Base-by-base conservation (phyloP, 371 early-diverging fungal species). In the Mucor piriformis region DNA sequence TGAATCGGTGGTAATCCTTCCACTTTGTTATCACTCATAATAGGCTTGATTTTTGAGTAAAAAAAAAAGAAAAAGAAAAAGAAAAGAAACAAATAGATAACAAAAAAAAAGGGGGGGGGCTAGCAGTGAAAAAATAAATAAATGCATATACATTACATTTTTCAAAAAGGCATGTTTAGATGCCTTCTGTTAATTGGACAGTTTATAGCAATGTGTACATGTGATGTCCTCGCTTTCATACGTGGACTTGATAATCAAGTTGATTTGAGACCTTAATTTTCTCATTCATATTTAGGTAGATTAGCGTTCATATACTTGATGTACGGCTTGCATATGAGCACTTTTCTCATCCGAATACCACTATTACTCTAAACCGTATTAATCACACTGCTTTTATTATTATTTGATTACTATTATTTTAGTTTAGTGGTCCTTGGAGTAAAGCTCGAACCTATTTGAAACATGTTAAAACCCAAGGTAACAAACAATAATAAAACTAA, bases 381-480 rank as follows among this genome's bases (percentile, higher is more conserved):
- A n/a, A 40, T 6, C 8, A 18, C 42, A 20, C 16, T 18, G 18
- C n/a, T 13, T 37, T 37, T 37, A 3, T 13, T 37, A 37, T 37
- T 46, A 46, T 25, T 46, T n/a, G n/a, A n/a, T n/a, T n/a, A n/a
- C n/a, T n/a, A n/a, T n/a, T n/a, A n/a, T 11, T 40, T 6, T 25
- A 40, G 18, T 24, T 53, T 54, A 61, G 32, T 61, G 62, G 13
- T 61, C 54, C 18, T 67, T 54, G 37, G 64, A 23, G 35, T 64
- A 59, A 40, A 69, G 57, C 21, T 69, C 64, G 32, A 69, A 69
- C 42, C 42, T 42, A 40, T 5, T 18, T 18, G 10, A 18, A 38
- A 38, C 16, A 15, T 38, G 38, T 38, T 38, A 38, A 3, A 15
- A 38, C 15, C 15, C n/a, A 15, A 13, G 5, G 13, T 38, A n/a